phyloP scores from a whole-genome alignment of 75 land plant species.

The Picea glauca region DNA sequence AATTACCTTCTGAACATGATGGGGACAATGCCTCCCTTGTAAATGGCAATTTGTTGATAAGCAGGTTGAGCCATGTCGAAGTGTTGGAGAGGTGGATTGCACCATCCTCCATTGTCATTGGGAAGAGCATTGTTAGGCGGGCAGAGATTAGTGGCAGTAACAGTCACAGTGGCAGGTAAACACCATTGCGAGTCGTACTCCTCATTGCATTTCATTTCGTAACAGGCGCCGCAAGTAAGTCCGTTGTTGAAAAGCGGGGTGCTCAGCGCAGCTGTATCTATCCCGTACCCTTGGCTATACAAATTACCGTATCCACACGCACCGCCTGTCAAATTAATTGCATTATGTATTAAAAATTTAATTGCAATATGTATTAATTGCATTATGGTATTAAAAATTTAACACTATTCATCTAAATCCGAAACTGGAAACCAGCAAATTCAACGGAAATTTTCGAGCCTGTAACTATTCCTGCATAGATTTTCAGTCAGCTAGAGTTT shows the following conservation, averaged over 20 bases:
- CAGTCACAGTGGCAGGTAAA: conserved; percentile 2
- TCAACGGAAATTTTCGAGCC: no score
- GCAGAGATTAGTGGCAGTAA: conserved; percentile 15
- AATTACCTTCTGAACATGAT: no score
- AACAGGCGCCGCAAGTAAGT: conserved; percentile 12
- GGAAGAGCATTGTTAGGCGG: conserved; percentile 11
- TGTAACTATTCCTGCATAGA: no score
- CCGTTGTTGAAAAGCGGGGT: conserved; percentile 11
- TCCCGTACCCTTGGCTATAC: conserved; percentile 10
- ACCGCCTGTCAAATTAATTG: conserved; percentile 5
- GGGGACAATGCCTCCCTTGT: no score
- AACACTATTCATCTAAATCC: no score
- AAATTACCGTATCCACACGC: conserved; percentile 18
- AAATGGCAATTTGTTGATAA: background rate
- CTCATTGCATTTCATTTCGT: conserved; percentile 9
- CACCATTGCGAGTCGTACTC: conserved; percentile 13
- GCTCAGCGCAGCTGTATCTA: conserved; percentile 15
- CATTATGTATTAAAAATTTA: no score
- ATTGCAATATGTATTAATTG: no score
- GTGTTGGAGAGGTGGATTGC: conserved; percentile 4
- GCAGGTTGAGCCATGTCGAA: conserved; percentile 15
- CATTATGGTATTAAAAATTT: no score
- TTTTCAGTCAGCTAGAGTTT: no score
- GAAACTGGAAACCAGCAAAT: no score
- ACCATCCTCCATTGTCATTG: conserved; percentile 10